A percentile compares a stretch with the other conserved stretches of the same genome.
phyloP scores from a whole-genome alignment of 106 monocot species.

The Allium cepa region DNA sequence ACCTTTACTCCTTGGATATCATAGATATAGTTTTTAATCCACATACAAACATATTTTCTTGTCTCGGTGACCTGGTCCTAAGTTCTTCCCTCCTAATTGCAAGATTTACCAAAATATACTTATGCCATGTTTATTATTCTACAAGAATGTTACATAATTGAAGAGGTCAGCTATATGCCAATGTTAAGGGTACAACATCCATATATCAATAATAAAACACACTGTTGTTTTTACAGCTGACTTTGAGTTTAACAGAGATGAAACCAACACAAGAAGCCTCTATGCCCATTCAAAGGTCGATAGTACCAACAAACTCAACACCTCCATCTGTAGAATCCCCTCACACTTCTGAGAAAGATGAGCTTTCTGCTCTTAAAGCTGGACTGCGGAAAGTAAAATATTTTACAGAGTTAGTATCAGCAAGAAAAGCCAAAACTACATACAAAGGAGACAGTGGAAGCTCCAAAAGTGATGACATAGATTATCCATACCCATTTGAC shows the following conservation, averaged over 20 bases:
- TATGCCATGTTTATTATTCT: no score
- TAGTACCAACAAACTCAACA: slow-evolving; percentile 26
- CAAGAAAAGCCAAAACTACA: slow-evolving; percentile 39
- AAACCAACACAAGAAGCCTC: slow-evolving; percentile 40
- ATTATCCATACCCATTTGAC: slow-evolving; percentile 41
- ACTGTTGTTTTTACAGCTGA: slow-evolving; percentile 36
- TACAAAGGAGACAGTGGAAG: slow-evolving; percentile 57
- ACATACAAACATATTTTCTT: no score
- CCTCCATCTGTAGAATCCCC: slow-evolving; percentile 20
- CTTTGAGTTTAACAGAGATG: slow-evolving; percentile 53
- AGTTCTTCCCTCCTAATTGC: no score
- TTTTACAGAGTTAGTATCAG: slow-evolving; percentile 54
- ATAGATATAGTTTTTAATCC: no score
- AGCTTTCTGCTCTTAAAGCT: slow-evolving; percentile 72
- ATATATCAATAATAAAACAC: neutral
- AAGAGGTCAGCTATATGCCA: no score
- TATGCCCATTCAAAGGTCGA: slow-evolving; percentile 34
- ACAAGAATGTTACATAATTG: no score
- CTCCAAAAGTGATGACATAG: slow-evolving; percentile 46
- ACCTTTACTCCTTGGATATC: no score
- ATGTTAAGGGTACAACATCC: no score
- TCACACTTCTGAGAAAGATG: slow-evolving; percentile 38
- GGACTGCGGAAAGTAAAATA: slow-evolving; percentile 79
- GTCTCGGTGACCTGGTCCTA: no score
- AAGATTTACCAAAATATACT: no score